Conservation (phyloP, 768 basidiomycete species). For the Chalciporus pseudorubinellus region DNA sequence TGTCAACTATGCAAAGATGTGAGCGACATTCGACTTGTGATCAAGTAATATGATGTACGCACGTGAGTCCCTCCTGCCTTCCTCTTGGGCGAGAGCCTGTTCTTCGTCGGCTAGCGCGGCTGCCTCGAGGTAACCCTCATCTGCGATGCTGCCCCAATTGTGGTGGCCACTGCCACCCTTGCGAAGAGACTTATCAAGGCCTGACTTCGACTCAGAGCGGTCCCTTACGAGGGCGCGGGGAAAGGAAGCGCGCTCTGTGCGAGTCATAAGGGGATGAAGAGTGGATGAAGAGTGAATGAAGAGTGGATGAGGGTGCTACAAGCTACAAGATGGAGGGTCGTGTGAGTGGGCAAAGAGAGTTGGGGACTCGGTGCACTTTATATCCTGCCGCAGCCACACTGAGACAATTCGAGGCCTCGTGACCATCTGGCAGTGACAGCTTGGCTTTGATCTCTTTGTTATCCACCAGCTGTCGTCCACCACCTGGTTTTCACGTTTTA, state of each 20-base stretch:
- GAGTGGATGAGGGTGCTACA: background rate
- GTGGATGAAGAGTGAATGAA: too few species aligned
- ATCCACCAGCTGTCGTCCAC: too few species aligned
- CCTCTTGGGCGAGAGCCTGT: slow-evolving; percentile 40
- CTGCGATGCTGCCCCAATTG: slow-evolving; percentile 77
- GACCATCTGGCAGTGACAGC: slow-evolving; percentile 2
- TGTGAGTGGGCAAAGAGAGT: background rate
- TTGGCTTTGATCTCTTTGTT: background rate
- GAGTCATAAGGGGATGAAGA: slow-evolving; percentile 66
- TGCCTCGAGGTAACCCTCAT: slow-evolving; percentile 61
- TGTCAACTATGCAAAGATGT: slow-evolving; percentile 16
- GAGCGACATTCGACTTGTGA: slow-evolving; percentile 7
- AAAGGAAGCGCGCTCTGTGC: slow-evolving; percentile 70
- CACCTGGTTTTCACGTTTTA: background rate
- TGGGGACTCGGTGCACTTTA: slow-evolving; percentile 20
- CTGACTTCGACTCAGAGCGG: slow-evolving; percentile 76
- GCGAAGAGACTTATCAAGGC: slow-evolving; percentile 66
- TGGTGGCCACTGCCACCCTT: slow-evolving; percentile 80
- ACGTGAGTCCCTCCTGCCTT: slow-evolving; percentile 20
- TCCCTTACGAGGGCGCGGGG: slow-evolving; percentile 74
- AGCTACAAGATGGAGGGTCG: background rate
- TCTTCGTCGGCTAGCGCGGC: slow-evolving; percentile 59
- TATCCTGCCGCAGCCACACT: slow-evolving; percentile 18
- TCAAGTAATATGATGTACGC: background rate
- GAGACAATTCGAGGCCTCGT: slow-evolving; percentile 11